Base-by-base conservation (phyloP, 192 early-diverging fungal genomes). In the Podila clonocystis region DNA sequence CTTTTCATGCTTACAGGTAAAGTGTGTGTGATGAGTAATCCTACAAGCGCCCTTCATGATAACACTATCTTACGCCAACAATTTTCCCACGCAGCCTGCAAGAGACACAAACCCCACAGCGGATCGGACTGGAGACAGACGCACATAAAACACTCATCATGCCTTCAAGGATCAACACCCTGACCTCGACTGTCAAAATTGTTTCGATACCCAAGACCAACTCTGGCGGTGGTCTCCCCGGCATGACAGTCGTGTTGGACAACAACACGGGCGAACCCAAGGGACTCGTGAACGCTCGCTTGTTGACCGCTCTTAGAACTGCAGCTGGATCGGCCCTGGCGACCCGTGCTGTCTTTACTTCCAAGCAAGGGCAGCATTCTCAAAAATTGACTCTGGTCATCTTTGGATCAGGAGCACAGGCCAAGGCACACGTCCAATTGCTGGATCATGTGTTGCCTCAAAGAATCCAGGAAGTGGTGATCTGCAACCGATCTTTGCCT, bases 341-440 rank as follows among this genome's bases (percentile, higher is more conserved):
- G 17, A 87, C 86, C 0, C 82, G 70, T 0, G 67, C 58, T 52
- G 64, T 83, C 59, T 85, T 76, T 62, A 71, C 4, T 15, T 63
- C n/a, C 20, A 70, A 70, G 29, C 28, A 62, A 24, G 26, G 9
- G 2, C 26, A 48, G 33, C 7, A 28, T 20, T 57, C 55, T 3
- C 36, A 63, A 7, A 57, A 68, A 0, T 68, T 83, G 22, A 73
- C 80, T 6, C 49, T 89, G 66, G 70, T 87, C 5, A 66, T 88
- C 12, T 85, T 89, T 71, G 88, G 88, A 38, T 78, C 88, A 5
- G 88, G 88, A 26, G 86, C 88, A 9, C 88, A 89, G 67, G 76
- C 78, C 19, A 74, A 79, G 29, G 63, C 86, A 3, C 88, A 89
- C 63, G 74, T 89, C 24, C 85, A 89, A 31, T 60, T 89, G 57